A percentile compares a stretch with the other conserved stretches of the same genome.
These are phyloP conservation scores for Elaeis oleifera DNA, from an alignment of 202 grass and related monocot genomes.

Conservation along the genomic window DNA sequence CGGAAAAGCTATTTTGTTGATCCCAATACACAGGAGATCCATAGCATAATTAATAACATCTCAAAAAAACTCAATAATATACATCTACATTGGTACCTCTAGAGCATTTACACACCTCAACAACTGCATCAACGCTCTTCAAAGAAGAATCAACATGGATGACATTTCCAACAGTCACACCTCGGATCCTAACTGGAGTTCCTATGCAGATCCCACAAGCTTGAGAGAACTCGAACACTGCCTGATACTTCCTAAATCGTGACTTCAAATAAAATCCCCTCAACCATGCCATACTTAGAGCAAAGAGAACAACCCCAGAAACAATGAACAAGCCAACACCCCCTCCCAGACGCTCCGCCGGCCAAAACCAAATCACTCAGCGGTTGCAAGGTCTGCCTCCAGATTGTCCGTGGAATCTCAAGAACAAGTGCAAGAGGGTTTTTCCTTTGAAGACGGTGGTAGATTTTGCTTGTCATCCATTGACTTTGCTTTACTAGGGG, in stretches of 20 bases:
- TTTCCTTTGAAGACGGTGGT: background rate
- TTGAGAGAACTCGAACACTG: slow-evolving; percentile 86
- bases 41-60: too few species aligned
- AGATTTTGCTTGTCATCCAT: too few species aligned
- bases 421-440: slow-evolving; percentile 28
- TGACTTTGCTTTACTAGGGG: too few species aligned
- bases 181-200: slow-evolving; percentile 79
- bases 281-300: slow-evolving; percentile 75
- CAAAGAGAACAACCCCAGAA: slow-evolving; percentile 61
- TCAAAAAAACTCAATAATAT: too few species aligned
- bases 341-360: slow-evolving; percentile 77
- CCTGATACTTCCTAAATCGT: slow-evolving; percentile 65
- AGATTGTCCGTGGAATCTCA: slow-evolving; percentile 41
- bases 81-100: too few species aligned
- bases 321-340: slow-evolving; percentile 98
- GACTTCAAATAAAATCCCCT: slow-evolving; percentile 75
- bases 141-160: slow-evolving; percentile 82
- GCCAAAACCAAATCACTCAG: slow-evolving; percentile 51
- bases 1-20: too few species aligned
- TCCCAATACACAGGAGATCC: too few species aligned
- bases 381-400: slow-evolving; percentile 75
- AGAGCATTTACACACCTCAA: slow-evolving; percentile 39
- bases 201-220: slow-evolving; percentile 93
- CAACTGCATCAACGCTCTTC: slow-evolving; percentile 71
- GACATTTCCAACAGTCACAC: slow-evolving; percentile 83